Evolutionary conservation across 2,329 filamentous ascomycete genomes (phyloP), one percentile per base, ranked within the genome.

Genomic region (Alternaria viburni): DNA sequence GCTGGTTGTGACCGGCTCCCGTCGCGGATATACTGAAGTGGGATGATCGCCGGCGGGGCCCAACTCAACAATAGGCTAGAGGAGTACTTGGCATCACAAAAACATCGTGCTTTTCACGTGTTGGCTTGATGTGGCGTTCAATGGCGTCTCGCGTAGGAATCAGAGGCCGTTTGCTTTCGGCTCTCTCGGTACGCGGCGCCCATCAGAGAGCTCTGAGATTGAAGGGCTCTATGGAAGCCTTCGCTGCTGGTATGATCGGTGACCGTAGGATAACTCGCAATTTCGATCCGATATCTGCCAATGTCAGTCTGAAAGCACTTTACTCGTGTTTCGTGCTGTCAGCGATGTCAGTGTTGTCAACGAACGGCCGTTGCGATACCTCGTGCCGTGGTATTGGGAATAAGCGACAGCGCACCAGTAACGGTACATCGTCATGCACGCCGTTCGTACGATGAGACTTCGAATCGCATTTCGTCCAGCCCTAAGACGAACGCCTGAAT

Each of bases 41-140:
- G 68, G 61, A 61, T 57, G 60, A 66, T 62, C 59, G 60, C 66
- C 60, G 28, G 63, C 54, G 59, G 55, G 45, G 15, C 61, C 61
- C 57, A 61, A 66, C 41, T 28, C 57, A 54, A 54, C 43, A 59
- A 36, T 15, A 11, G 49, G 12, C 36, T 54, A 60, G 57, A 30
- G 50, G 25, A 26, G 6, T 44, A 13, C 57, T 60, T 60, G 57
- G 57, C 57, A 36, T 43, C 30, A 47, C 28, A 21, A 12, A 23
- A 55, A 41, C 50, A 45, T 26, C 28, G 30, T 55, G 28, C 41
- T 51, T 17, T 30, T 46, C 57, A 46, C 49, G 19, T 17, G 25
- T 46, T 41, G 50, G 50, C 50, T 28, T 19, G 26, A 54, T 47
- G 57, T 47, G 50, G 57, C 41, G 57, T 28, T 13, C 15, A 36